A percentile compares a stretch with the other conserved stretches of the same genome.
phyloP scores from a whole-genome alignment of 805 yeast genomes.

The Jamesozyma piceae region DNA sequence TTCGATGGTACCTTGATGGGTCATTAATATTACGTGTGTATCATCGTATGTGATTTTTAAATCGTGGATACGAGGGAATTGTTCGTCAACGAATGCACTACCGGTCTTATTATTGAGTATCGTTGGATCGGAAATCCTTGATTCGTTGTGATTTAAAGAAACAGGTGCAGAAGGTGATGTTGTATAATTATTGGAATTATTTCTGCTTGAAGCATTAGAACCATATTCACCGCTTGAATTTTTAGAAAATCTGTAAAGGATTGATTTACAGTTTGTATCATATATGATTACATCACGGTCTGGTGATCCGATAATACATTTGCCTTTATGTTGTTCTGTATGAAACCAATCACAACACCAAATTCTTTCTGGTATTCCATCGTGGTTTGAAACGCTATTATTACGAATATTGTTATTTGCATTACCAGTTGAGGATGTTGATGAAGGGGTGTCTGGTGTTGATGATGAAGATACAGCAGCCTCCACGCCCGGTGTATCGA shows the following conservation, averaged over 20 bases:
- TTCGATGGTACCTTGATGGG: constrained; percentile 51
- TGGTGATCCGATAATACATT: constrained; percentile 67
- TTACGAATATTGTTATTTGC: neutral
- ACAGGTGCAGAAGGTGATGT: neutral
- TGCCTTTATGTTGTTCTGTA: constrained; percentile 29
- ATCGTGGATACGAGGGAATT: constrained; percentile 52
- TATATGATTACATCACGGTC: constrained; percentile 53
- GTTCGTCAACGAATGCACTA: constrained; percentile 5
- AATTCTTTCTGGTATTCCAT: constrained; percentile 27
- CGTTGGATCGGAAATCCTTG: neutral
- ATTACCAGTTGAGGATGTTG: constrained; percentile 2
- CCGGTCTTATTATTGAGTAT: neutral
- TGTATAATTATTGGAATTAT: neutral
- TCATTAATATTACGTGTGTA: constrained; percentile 50
- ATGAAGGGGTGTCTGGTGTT: constrained; percentile 1
- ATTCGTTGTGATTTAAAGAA: neutral
- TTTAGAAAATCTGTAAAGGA: constrained; percentile 25
- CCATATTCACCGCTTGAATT: constrained; percentile 2
- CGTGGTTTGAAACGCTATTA: neutral
- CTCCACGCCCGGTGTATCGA: neutral
- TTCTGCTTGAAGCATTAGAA: neutral
- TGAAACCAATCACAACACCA: constrained; percentile 69
- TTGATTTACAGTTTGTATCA: constrained; percentile 25
- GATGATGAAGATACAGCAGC: neutral
- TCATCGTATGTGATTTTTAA: constrained; percentile 60